Conservation (phyloP, 1,284 basidiomycete species). For the Ustilago curta region DNA sequence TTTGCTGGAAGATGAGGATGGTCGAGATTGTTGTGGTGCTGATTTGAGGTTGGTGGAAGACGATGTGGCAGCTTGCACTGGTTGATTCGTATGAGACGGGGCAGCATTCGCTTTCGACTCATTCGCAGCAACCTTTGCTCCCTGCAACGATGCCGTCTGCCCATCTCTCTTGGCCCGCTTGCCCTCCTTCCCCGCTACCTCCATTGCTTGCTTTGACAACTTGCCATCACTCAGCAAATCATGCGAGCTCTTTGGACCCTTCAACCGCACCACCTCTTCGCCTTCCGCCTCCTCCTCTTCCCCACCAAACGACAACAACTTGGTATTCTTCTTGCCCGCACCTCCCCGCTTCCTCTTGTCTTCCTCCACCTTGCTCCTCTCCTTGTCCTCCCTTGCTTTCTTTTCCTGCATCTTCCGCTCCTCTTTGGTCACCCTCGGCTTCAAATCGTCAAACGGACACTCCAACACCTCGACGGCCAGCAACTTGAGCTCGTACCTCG, state of each 20-base stretch:
- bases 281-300: constrained; percentile 47
- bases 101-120: not conserved
- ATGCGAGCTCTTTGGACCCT: constrained; percentile 62
- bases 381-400: constrained; percentile 72
- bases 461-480: constrained; percentile 84
- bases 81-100: not conserved
- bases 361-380: constrained; percentile 81
- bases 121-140: not conserved
- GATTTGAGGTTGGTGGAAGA: not conserved
- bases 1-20: not conserved
- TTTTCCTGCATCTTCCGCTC: constrained; percentile 85
- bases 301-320: constrained; percentile 60
- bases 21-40: not conserved
- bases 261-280: constrained; percentile 3
- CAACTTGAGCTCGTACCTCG: constrained; percentile 91
- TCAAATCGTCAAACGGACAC: constrained; percentile 93
- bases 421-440: constrained; percentile 93
- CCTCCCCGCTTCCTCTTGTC: constrained; percentile 61
- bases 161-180: not conserved
- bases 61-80: not conserved
- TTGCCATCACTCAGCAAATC: constrained; percentile 61
- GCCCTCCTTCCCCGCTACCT: not conserved
- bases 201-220: constrained; percentile 41
- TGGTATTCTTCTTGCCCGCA: constrained; percentile 43
- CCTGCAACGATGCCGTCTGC: not conserved